Base-by-base conservation (phyloP, 305 asterid species). In the Rubia peregrina region DNA sequence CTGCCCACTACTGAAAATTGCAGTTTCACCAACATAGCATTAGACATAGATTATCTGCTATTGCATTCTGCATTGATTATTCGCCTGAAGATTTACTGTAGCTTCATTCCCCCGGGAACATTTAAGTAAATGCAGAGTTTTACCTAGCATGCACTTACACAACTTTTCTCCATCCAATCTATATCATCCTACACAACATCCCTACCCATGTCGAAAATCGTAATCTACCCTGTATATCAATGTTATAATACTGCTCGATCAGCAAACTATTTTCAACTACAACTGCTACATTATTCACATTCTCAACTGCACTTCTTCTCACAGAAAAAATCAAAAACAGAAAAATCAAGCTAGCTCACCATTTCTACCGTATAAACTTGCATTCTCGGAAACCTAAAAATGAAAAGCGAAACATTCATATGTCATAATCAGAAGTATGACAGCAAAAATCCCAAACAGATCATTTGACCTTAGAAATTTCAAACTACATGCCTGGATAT, bases 361-460 rank as follows among this genome's bases (percentile, higher is more conserved):
- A 64, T 94, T 94, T 76, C 84, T 85, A 62, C 98, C 98, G 48
- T 91, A 87, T 70, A 82, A 76, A 76, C 91, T 84, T 64, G 85
- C 87, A 61, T 94, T 88, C 64, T 89, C 84, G 24, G 81, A 83
- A 73, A 89, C 96, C 97, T 93, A 87, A 22, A 74, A 86, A 82
- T 38, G 60, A 41, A 33, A 65, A 40, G 17, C 11, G 33, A 48
- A 63, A 24, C 8, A 49, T 12, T 19, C 41, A 7, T n/a, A 17
- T 13, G 26, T 43, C 55, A 26, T 24, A 73, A 14, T 2, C 63
- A 36, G 41, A 68, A 64, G 19, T 16, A 53, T 41, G 53, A 38
- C 17, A 53, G n/a, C 16, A 13, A 7, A n/a, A 36, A 13, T 4
- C 21, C 60, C 42, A 9, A 19, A 30, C 65, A 22, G 42, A 16